Conservation (phyloP, 192 early-diverging fungal species). For the Rhizophagus prolifer region DNA sequence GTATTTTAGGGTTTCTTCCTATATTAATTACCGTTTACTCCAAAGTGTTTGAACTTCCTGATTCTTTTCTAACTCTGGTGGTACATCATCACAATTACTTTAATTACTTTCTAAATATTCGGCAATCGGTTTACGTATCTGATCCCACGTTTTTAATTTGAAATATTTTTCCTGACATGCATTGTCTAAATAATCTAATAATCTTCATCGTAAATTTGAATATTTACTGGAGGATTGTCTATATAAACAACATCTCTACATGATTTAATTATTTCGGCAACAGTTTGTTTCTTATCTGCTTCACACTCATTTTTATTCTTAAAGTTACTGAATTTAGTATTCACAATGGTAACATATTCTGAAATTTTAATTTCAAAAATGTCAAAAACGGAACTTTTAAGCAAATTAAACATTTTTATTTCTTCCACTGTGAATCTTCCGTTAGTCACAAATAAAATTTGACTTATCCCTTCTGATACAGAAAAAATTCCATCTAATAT, state of each 20-base stretch:
- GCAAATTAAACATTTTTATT: not conserved
- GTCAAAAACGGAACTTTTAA: not conserved
- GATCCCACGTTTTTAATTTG: too few species aligned
- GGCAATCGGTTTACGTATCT: too few species aligned
- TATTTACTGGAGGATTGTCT: not conserved
- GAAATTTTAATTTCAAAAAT: not conserved
- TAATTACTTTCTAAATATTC: too few species aligned
- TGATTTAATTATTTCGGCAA: not conserved
- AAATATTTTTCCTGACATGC: too few species aligned
- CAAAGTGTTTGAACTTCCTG: too few species aligned
- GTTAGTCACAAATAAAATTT: not conserved
- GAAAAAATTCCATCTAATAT: not conserved
- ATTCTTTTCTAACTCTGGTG: too few species aligned
- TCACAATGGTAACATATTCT: slow-evolving; percentile 1
- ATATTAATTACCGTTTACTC: too few species aligned
- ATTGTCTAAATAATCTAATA: not conserved
- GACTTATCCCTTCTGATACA: not conserved
- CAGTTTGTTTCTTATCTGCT: not conserved
- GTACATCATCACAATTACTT: too few species aligned
- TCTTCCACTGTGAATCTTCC: not conserved
- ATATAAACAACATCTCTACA: not conserved
- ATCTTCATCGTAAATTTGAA: not conserved
- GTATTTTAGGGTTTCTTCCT: too few species aligned
- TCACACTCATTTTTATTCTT: not conserved
- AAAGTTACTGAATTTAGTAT: not conserved